Base-by-base conservation (phyloP, 2,329 filamentous ascomycete genomes). In the Scopulariopsis brevicaulis region DNA sequence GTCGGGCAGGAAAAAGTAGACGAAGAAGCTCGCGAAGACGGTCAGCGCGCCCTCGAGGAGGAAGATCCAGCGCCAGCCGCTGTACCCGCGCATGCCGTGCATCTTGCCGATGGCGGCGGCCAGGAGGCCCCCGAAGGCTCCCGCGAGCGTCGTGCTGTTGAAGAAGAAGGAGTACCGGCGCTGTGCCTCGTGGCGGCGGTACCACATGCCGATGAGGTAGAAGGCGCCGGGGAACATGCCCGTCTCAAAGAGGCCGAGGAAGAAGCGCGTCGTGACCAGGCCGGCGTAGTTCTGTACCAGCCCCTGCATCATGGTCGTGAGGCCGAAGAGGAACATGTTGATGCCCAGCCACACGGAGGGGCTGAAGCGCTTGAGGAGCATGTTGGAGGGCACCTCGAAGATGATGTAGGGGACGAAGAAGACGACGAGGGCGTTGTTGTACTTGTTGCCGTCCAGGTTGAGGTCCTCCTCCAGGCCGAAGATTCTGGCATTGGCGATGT, bases 121-220 rank as follows among this genome's bases (percentile, higher is more conserved):
- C 4, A 96, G 78, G 1, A 96, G 79, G 2, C 91, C 91, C 50
- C 90, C 91, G 65, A 96, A 96, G 0, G 91, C 89, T 34, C 89
- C 89, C 1, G 89, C 88, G 4, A 93, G 75, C 0, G 86, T 88
- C 0, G 89, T 92, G 34, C 81, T 89, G 66, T 82, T 85, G 77
- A 97, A 97, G 78, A 97, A 97, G 76, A 97, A 92, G n/a, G 86
- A 89, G 73, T 92, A 96, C 35, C 94, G 85, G 66, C 91, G 90
- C 72, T 97, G 93, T 2, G 92, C 90, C 72, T 97, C 94, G 53
- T 77, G 77, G 60, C 93, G 84, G 60, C 86, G 85, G 65, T 97
- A 99, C 91, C 89, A 95, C 86, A 93, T 93, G 60, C 89, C 85
- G 61, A 91, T 84, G 7, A 92, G 74, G 66, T 91, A 88, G 67